Evolutionary conservation across 352 stramenopile genomes (phyloP), one percentile per base, ranked within the genome.

Genomic region (Plasmopara muralis): DNA sequence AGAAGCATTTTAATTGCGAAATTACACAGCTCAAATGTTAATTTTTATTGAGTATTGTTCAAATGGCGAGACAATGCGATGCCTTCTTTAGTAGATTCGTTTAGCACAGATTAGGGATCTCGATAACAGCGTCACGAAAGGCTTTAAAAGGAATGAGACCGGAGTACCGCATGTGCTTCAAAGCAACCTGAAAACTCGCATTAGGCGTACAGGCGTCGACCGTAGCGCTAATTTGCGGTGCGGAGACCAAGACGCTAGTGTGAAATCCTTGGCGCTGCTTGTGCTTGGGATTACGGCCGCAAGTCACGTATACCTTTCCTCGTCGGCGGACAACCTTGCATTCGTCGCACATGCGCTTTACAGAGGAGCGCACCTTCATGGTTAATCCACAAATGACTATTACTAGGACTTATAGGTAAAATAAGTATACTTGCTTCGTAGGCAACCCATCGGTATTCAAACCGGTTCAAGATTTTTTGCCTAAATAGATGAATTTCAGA

Each of bases 101-200:
- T n/a, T n/a, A 74, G 48, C 50, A 81, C 35, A 92, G 55, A 73
- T 89, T 89, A 38, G 81, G 78, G 47, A 92, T 79, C 50, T 70
- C 55, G 57, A 92, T 83, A 18, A 60, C 33, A 6, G 82, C 78
- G 18, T 90, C 74, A 34, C 81, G 81, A 72, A 93, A 91, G 47
- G 76, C 66, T 63, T 87, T 77, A 67, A 93, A 93, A 9, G 62
- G 64, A 34, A 73, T 66, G 20, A 93, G 76, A 9, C 75, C 81
- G 3, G 83, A 83, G 83, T 98, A 89, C 83, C 98, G 61, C 78
- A 98, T 49, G 83, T 98, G 66, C 77, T 95, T 89, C 40, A 97
- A 88, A 30, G 95, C 95, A 60, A 72, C 72, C 34, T 84, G 86
- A 70, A 98, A 94, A 77, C 87, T 93, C n/a, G 84, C 85, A 48